A percentile compares a stretch with the other conserved stretches of the same genome.
Conservation (phyloP, 331 rosid species). For the Pyrus hybrid region DNA sequence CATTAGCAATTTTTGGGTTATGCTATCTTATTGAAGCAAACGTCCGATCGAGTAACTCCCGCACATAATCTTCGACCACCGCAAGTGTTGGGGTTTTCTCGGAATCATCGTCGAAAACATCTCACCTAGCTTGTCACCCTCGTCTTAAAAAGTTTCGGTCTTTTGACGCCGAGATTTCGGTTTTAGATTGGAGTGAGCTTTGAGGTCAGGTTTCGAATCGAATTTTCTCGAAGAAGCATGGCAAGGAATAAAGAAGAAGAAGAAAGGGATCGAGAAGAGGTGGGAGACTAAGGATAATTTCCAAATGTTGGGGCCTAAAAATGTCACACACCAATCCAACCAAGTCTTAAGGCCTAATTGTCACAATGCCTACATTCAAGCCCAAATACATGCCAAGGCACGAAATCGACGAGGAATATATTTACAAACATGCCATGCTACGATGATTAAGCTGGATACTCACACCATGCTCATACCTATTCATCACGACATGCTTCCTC, state of each 20-base stretch:
- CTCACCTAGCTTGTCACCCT: conserved; percentile 6
- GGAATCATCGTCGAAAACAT: conserved; percentile 37
- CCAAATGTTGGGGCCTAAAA: too few species aligned
- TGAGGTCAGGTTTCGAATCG: conserved; percentile 23
- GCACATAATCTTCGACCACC: conserved; percentile 59
- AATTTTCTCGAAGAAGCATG: conserved; percentile 27
- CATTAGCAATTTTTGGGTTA: conserved; percentile 17
- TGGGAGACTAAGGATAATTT: background rate
- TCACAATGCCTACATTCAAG: too few species aligned
- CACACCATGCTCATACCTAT: too few species aligned
- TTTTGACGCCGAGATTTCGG: conserved; percentile 13
- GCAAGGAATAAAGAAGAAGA: conserved; percentile 14
- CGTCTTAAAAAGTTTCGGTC: conserved; percentile 10
- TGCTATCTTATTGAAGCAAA: conserved; percentile 50
- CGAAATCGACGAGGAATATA: too few species aligned
- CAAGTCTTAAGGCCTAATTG: too few species aligned
- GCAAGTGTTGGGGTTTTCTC: conserved; percentile 53
- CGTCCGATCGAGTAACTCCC: conserved; percentile 41
- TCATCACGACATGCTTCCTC: too few species aligned
- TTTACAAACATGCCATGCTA: too few species aligned
- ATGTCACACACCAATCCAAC: too few species aligned
- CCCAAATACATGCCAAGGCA: too few species aligned
- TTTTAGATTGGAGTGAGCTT: conserved; percentile 21
- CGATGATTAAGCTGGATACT: too few species aligned
- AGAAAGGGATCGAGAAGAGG: conserved; percentile 2